Percentiles rank a stretch among this genome's conserved stretches.
phyloP scores from a whole-genome alignment of 2,329 filamentous ascomycete genomes.

The Bipolaris cookei region DNA sequence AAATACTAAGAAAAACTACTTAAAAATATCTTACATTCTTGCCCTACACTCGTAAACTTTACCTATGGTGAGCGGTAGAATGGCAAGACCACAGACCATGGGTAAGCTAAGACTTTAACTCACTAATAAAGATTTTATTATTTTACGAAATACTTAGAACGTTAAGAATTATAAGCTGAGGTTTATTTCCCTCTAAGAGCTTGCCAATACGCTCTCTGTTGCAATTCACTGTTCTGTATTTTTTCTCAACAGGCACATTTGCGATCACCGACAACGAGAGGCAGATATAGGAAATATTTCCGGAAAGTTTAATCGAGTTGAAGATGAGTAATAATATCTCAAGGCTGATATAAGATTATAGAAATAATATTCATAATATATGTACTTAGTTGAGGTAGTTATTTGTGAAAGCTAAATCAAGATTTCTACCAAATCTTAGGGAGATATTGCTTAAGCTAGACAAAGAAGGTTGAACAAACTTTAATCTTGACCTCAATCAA shows the following conservation, averaged over 20 bases:
- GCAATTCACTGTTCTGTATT: neutral
- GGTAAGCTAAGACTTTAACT: constrained; percentile 4
- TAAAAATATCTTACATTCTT: constrained; percentile 4
- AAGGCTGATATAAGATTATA: neutral
- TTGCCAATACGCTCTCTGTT: constrained; percentile 3
- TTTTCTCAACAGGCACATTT: constrained; percentile 3
- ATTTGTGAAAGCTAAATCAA: constrained; percentile 4
- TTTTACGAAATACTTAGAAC: constrained; percentile 3
- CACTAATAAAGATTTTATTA: constrained; percentile 6
- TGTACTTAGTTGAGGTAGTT: no score
- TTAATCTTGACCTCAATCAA: neutral
- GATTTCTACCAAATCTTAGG: constrained; percentile 2
- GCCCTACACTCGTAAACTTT: constrained; percentile 5
- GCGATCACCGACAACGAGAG: neutral
- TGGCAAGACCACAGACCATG: neutral
- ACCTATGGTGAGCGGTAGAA: constrained; percentile 2
- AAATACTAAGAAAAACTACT: constrained; percentile 3
- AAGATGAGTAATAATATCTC: neutral
- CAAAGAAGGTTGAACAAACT: neutral
- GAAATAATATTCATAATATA: neutral
- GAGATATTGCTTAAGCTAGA: constrained; percentile 1
- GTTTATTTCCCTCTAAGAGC: neutral
- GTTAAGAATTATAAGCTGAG: neutral
- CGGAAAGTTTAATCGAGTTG: neutral
- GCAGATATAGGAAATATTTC: constrained; percentile 1